Percentiles rank a stretch among this genome's conserved stretches.
Evolutionary conservation across 257 asterid genomes (phyloP).

Genomic region (Solanum verrucosum): DNA sequence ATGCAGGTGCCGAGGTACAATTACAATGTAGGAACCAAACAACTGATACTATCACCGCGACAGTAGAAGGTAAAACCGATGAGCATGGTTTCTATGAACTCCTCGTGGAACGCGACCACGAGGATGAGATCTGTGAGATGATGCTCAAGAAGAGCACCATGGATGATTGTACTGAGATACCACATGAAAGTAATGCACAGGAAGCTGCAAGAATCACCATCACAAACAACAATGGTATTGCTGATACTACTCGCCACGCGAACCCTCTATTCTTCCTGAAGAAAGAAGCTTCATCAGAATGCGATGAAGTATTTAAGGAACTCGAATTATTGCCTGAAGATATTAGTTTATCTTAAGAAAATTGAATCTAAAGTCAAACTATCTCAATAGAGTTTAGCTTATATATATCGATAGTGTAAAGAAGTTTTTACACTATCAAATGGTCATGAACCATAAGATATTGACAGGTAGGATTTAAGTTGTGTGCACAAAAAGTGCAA

Average conservation of each 20-base stretch:
- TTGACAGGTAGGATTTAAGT: not conserved
- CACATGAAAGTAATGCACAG: conserved; percentile 25
- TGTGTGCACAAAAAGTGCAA: not conserved
- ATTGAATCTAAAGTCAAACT: not conserved
- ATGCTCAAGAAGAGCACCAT: conserved; percentile 39
- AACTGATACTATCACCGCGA: conserved; percentile 18
- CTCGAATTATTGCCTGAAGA: conserved; percentile 1
- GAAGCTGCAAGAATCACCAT: conserved; percentile 19
- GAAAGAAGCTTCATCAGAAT: conserved; percentile 19
- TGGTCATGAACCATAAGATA: not conserved
- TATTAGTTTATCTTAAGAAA: not conserved
- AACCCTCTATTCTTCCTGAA: conserved; percentile 38
- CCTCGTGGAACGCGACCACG: conserved; percentile 43
- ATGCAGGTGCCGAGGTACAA: conserved; percentile 41
- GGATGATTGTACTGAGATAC: conserved; percentile 38
- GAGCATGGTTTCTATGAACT: conserved; percentile 23
- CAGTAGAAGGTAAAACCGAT: conserved; percentile 29
- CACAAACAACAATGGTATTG: conserved; percentile 37
- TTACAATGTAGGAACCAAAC: conserved; percentile 34
- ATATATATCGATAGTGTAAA: not conserved
- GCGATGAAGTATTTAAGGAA: conserved; percentile 30
- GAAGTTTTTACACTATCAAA: not conserved
- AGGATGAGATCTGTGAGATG: conserved; percentile 40
- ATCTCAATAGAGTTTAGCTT: not conserved
- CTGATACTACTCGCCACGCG: conserved; percentile 21